Evolutionary conservation across 2,329 filamentous ascomycete genomes (phyloP).

Genomic region (Calycina herbarum): DNA sequence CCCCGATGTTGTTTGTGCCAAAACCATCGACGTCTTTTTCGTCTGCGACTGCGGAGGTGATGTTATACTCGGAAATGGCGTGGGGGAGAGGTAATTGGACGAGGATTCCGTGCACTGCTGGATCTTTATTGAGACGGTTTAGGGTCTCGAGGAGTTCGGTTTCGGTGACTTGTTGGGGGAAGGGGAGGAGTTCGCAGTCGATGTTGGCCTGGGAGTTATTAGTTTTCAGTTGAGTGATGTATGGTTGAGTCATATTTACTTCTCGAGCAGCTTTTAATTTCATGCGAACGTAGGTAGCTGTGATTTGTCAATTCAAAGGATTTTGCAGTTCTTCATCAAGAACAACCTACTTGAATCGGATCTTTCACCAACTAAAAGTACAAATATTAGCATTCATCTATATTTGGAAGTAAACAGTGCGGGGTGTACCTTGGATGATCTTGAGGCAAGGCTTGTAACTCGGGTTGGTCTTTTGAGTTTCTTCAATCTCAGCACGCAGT

Average conservation of each 20-base stretch:
- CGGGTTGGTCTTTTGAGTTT: constrained; percentile 79
- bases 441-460: constrained; percentile 87
- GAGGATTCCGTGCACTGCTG: constrained; percentile 83
- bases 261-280: constrained; percentile 96
- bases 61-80: constrained; percentile 83
- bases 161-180: constrained; percentile 78
- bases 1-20: constrained; percentile 89
- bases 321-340: background rate
- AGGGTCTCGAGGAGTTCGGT: constrained; percentile 84
- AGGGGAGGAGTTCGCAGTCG: constrained; percentile 80
- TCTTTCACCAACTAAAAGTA: constrained; percentile 74
- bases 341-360: constrained; percentile 78
- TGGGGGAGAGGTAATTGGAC: constrained; percentile 90
- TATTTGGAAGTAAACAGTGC: background rate
- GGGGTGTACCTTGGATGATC: constrained; percentile 79
- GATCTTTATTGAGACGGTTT: constrained; percentile 79
- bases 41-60: constrained; percentile 87
- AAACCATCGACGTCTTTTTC: constrained; percentile 99
- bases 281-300: constrained; percentile 98
- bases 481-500: constrained; percentile 75
- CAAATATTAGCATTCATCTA: constrained; percentile 20
- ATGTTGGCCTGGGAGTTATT: constrained; percentile 72
- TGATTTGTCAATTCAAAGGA: constrained; percentile 3
- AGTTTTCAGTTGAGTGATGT: background rate
- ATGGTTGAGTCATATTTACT: constrained; percentile 46